Conservation (phyloP, 441 rosid species). For the Arabidopsis lyrata region DNA sequence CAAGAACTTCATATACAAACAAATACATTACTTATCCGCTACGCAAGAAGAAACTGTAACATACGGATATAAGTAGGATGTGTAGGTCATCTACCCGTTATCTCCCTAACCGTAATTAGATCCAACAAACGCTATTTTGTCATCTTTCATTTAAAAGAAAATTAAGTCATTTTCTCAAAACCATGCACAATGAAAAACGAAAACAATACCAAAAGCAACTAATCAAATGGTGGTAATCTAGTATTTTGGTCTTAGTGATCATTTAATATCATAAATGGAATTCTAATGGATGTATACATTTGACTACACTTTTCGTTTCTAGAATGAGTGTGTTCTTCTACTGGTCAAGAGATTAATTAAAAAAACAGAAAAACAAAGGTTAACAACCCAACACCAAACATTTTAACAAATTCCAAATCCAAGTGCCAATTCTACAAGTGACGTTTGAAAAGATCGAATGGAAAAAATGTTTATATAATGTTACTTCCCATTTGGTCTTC, state of each 20-base stretch:
- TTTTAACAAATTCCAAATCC: neutral
- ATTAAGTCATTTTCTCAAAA: too few relatives aligned
- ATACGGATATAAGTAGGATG: constrained; percentile 45
- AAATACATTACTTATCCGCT: constrained; percentile 7
- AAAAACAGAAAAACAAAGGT: neutral
- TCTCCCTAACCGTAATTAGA: constrained; percentile 1
- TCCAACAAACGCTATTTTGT: neutral
- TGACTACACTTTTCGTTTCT: neutral
- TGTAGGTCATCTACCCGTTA: constrained; percentile 37
- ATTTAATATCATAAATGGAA: neutral
- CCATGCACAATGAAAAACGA: neutral
- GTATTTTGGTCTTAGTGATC: neutral
- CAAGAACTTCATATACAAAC: neutral
- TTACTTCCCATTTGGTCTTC: neutral
- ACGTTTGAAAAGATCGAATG: too few relatives aligned
- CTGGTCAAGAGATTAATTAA: neutral
- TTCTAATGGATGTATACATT: neutral
- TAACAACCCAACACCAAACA: constrained; percentile 63
- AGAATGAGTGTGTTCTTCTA: neutral
- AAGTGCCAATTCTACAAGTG: neutral
- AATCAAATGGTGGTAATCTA: neutral
- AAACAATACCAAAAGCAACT: neutral
- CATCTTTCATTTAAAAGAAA: neutral
- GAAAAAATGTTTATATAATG: neutral
- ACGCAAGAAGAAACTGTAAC: constrained; percentile 1